Evolutionary conservation across 257 asterid genomes (phyloP), one percentile per base, ranked within the genome.

Genomic region (Petunia axillaris): DNA sequence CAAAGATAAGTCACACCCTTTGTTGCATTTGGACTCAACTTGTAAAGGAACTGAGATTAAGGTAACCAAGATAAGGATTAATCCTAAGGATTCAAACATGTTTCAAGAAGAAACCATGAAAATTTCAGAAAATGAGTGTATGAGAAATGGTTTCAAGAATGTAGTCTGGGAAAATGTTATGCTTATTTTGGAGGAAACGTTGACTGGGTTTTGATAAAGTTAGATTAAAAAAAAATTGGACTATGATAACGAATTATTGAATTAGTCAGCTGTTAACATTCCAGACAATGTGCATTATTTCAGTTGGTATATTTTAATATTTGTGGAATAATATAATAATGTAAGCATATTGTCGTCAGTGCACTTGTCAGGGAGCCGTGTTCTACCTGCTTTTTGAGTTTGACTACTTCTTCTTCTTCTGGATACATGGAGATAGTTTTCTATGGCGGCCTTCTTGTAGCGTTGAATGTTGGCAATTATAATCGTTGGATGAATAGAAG

Each of bases 1-100:
- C 48, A 93, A 64, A 48, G 99, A 97, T 53, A 89, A 57, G 82
- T 84, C 90, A 82, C 98, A 95, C 81, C 90, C 89, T 58, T 87
- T 87, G 60, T 81, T 77, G 85, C 99, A 95, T 44, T 83, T 81
- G 83, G 86, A 88, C 10, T 82, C 78, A 80, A 89, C 92, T 67
- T 48, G 70, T 81, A 83, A 13, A 3, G 81, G 15, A 35, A 52
- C 7, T 4, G 44, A 36, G 43, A 64, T 62, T 70, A 81, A 60
- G 80, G 46, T 57, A 39, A 63, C 63, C 2, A 64, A 39, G 14
- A 48, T 7, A 4, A 70, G 6, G 6, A 68, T 2, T 64, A 85
- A 9, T 38, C 64, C 39, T 3, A 75, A 38, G 58, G 80, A 39
- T 81, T 81, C 75, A 57, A 35, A 59, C 65, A 52, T 83, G 79